phyloP scores from a whole-genome alignment of 208 protist species.

The Trypanosoma congolense region DNA sequence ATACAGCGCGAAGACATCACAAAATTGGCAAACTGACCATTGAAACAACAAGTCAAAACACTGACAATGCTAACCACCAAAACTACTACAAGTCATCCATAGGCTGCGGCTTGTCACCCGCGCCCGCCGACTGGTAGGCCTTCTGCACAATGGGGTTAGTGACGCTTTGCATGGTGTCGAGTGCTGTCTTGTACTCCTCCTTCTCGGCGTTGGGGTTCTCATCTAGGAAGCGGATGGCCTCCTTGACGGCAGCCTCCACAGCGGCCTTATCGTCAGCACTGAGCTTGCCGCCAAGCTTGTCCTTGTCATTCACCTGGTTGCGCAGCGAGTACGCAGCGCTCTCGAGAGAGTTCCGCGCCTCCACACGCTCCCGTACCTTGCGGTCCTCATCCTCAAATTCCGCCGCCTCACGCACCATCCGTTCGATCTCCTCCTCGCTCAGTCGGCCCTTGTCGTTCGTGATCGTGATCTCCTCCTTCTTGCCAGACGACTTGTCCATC shows the following conservation, averaged over 20 bases:
- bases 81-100: constrained; percentile 73
- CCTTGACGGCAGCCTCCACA: constrained; percentile 83
- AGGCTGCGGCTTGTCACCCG: constrained; percentile 27
- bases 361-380: constrained; percentile 25
- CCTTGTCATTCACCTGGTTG: constrained; percentile 91
- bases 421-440: constrained; percentile 91
- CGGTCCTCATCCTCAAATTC: constrained; percentile 35
- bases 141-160: constrained; percentile 95
- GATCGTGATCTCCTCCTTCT: constrained; percentile 9
- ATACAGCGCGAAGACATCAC: too few species aligned
- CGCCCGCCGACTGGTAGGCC: constrained; percentile 57
- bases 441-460: constrained; percentile 96
- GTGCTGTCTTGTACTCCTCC: constrained; percentile 90
- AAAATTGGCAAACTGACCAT: too few species aligned
- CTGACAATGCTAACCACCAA: constrained; percentile 3
- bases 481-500: constrained; percentile 5
- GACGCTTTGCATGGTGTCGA: constrained; percentile 90
- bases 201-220: constrained; percentile 92
- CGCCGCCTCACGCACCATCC: constrained; percentile 93
- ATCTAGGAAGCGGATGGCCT: constrained; percentile 93
- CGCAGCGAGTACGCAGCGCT: constrained; percentile 94
- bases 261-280: constrained; percentile 87
- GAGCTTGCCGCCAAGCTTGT: constrained; percentile 88
- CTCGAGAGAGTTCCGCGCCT: constrained; percentile 92
- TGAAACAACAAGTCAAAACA: not conserved